Percentiles rank a stretch among this genome's conserved stretches.
phyloP scores from a whole-genome alignment of 352 stramenopile genomes.

The Globisporangium okanoganense region DNA sequence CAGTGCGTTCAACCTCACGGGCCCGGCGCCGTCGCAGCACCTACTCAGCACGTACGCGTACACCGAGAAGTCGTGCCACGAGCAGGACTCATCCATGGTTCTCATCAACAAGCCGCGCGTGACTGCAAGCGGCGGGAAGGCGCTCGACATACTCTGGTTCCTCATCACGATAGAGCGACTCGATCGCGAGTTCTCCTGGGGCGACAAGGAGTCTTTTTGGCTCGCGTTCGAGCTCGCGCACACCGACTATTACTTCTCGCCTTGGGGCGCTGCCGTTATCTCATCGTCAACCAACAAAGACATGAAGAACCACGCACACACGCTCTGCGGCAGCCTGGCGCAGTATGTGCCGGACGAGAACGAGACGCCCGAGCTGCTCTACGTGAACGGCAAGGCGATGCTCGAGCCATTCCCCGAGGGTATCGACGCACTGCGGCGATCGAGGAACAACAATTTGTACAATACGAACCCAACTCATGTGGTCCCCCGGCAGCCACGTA shows the following conservation, averaged over 20 bases:
- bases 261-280: constrained; percentile 34
- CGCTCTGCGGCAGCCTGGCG: constrained; percentile 37
- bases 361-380: constrained; percentile 23
- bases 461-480: constrained; percentile 18
- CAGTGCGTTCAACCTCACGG: constrained; percentile 25
- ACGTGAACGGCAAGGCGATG: constrained; percentile 49
- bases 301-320: constrained; percentile 30
- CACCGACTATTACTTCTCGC: constrained; percentile 45
- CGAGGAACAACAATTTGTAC: constrained; percentile 10
- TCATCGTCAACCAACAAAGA: constrained; percentile 34
- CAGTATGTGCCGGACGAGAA: constrained; percentile 29
- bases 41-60: constrained; percentile 40
- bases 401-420: constrained; percentile 36
- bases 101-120: constrained; percentile 25
- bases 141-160: constrained; percentile 34
- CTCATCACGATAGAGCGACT: constrained; percentile 34
- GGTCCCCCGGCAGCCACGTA: constrained; percentile 3
- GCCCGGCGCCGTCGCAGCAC: constrained; percentile 29
- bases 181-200: constrained; percentile 31
- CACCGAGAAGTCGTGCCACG: constrained; percentile 38
- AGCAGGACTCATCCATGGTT: constrained; percentile 63
- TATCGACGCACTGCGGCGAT: constrained; percentile 16
- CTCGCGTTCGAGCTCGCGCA: constrained; percentile 49
- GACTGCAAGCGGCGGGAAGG: no score
- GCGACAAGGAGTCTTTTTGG: constrained; percentile 54